Percentiles rank a stretch among this genome's conserved stretches.
Evolutionary conservation across 176 grass and related monocot species (phyloP).

Genomic region (Rhipidocladum racemiflorum): DNA sequence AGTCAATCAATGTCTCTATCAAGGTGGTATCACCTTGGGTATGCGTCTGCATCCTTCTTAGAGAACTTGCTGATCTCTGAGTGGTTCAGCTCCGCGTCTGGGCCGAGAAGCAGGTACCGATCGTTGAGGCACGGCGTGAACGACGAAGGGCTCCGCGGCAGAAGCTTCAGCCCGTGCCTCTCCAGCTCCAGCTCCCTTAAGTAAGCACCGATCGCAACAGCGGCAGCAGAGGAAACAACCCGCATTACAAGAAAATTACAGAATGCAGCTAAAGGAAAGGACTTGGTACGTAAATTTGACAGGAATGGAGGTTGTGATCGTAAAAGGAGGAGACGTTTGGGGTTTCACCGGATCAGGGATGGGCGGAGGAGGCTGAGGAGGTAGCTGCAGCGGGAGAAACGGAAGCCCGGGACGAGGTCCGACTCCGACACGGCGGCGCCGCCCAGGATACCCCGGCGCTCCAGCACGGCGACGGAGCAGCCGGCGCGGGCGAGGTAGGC

Average conservation of each 20-base stretch:
- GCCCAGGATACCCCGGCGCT: conserved; percentile 68
- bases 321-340: neutral
- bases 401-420: conserved; percentile 77
- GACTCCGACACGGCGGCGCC: conserved; percentile 82
- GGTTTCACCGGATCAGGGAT: conserved; percentile 47
- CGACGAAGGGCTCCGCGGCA: conserved; percentile 69
- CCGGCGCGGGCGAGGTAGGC: conserved; percentile 85
- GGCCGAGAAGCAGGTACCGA: conserved; percentile 73
- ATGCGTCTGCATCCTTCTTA: conserved; percentile 67
- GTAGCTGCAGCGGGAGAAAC: conserved; percentile 90
- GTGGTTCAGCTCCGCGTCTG: conserved; percentile 61
- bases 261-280: conserved; percentile 7
- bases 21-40: conserved; percentile 52
- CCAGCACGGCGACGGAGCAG: conserved; percentile 66
- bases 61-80: conserved; percentile 96
- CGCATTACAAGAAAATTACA: neutral
- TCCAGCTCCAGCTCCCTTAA: conserved; percentile 80
- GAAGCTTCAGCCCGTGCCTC: conserved; percentile 85
- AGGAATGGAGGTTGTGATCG: neutral
- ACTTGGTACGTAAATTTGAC: neutral
- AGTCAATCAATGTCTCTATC: neutral
- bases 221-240: neutral
- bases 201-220: neutral
- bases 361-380: conserved; percentile 91
- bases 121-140: conserved; percentile 90